phyloP scores from a whole-genome alignment of 257 asterid genomes.

The Penstemon eatonii region DNA sequence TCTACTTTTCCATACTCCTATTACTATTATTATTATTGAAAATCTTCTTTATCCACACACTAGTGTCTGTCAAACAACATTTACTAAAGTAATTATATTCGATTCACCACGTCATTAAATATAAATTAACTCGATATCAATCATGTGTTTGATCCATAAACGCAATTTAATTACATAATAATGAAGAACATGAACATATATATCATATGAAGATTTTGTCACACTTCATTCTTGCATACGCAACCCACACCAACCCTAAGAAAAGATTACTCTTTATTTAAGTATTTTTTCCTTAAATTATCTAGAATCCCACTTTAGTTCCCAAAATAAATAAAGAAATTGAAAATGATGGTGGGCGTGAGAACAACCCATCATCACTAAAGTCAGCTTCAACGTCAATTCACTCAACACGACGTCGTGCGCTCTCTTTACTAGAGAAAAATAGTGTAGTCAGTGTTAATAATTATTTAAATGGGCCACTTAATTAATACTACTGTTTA shows the following conservation, averaged over 20 bases:
- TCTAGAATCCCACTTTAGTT: neutral
- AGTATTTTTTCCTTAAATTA: neutral
- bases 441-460: neutral
- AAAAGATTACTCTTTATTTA: too few relatives aligned
- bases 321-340: constrained; percentile 2
- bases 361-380: constrained; percentile 46
- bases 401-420: constrained; percentile 26
- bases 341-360: constrained; percentile 41
- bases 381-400: constrained; percentile 30
- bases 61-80: too few relatives aligned
- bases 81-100: too few relatives aligned
- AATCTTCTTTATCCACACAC: too few relatives aligned
- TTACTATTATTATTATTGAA: too few relatives aligned
- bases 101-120: neutral
- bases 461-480: too few relatives aligned
- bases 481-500: constrained; percentile 18
- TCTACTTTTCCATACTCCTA: neutral
- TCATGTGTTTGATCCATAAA: too few relatives aligned
- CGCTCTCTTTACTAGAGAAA: neutral
- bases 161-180: too few relatives aligned
- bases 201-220: too few relatives aligned
- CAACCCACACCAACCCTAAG: constrained; percentile 18
- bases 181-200: too few relatives aligned
- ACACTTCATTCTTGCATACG: neutral
- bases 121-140: too few relatives aligned